phyloP scores from a whole-genome alignment of 1,284 basidiomycete genomes.

The Stygiomarasmius scandens region DNA sequence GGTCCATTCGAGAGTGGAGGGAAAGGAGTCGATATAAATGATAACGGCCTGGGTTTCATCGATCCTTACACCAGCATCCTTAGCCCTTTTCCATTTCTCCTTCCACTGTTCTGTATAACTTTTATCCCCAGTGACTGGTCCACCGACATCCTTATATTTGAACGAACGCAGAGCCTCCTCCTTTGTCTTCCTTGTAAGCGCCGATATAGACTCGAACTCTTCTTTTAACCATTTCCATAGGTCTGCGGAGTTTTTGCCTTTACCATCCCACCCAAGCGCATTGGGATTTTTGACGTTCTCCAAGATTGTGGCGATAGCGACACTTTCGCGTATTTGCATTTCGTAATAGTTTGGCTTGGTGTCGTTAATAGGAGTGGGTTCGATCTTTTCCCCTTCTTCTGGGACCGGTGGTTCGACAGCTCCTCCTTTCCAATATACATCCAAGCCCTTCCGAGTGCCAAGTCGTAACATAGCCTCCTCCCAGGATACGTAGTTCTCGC shows the following conservation, averaged over 20 bases:
- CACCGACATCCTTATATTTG: conserved; percentile 2
- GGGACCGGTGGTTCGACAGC: background rate
- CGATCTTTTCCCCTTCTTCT: background rate
- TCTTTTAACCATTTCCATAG: conserved; percentile 2
- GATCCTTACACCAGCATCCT: background rate
- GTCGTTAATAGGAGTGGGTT: background rate
- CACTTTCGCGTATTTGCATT: background rate
- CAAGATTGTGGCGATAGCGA: background rate
- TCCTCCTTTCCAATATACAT: conserved; percentile 1
- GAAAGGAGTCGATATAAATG: conserved; percentile 5
- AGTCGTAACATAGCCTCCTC: background rate
- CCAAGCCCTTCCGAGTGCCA: background rate
- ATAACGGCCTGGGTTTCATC: background rate
- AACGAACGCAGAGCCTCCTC: conserved; percentile 1
- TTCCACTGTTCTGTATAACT: background rate
- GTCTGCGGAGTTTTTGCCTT: background rate
- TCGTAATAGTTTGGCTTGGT: background rate
- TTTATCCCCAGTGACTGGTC: conserved; percentile 5
- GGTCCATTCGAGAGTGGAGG: background rate
- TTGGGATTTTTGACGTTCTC: background rate
- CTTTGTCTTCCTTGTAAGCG: background rate
- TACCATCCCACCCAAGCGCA: background rate
- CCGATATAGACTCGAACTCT: background rate
- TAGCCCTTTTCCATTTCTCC: background rate
- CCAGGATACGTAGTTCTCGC: conserved; percentile 6